These are phyloP conservation scores for Cajanus cajan DNA, from an alignment of 306 rosid species.

Conservation along the genomic window DNA sequence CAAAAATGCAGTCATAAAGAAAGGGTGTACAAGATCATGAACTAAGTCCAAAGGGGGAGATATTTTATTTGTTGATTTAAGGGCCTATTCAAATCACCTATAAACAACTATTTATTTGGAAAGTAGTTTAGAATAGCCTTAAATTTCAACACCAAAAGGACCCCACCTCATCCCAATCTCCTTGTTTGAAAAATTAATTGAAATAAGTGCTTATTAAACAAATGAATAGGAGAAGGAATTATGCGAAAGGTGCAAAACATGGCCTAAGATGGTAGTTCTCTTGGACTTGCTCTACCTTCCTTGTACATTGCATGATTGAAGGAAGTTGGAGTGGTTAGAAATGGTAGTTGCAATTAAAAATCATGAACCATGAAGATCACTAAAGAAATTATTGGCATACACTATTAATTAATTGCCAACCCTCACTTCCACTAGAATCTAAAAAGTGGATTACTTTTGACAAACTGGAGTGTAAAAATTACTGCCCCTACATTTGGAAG, in stretches of 20 bases:
- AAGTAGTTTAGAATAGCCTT: slow-evolving; percentile 9
- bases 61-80: not conserved
- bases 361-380: slow-evolving; percentile 32
- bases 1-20: slow-evolving; percentile 25
- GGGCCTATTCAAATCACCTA: not conserved
- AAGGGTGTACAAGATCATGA: not conserved
- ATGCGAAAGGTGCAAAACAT: slow-evolving; percentile 29
- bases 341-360: slow-evolving; percentile 31
- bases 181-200: not conserved
- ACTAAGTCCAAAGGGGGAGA: not conserved
- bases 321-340: slow-evolving; percentile 44
- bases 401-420: slow-evolving; percentile 20
- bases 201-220: slow-evolving; percentile 22
- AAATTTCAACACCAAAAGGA: slow-evolving; percentile 35
- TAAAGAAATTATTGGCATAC: slow-evolving; percentile 27
- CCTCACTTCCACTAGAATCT: slow-evolving; percentile 26
- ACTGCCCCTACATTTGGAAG: not conserved
- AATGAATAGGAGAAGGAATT: slow-evolving; percentile 8
- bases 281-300: slow-evolving; percentile 15
- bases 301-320: slow-evolving; percentile 41
- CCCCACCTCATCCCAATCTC: slow-evolving; percentile 36
- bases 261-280: slow-evolving; percentile 23
- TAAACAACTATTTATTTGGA: not conserved
- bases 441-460: slow-evolving; percentile 38
- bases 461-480: not conserved